Evolutionary conservation across 768 basidiomycete species (phyloP), one percentile per base, ranked within the genome.

Genomic region (Phylloporus sp.): DNA sequence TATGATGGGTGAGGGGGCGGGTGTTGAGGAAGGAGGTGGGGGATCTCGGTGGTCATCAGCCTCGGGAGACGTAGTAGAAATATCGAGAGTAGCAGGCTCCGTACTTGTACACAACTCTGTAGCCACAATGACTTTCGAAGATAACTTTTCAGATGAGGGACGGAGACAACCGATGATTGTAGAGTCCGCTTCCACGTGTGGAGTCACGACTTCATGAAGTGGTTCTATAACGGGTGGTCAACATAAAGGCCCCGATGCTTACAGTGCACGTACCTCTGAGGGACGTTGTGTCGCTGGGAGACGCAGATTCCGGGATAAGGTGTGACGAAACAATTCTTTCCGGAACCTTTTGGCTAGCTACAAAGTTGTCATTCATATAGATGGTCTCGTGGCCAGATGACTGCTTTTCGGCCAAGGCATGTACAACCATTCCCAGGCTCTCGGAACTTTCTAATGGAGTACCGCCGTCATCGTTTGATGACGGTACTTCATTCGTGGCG

Each of bases 321-420:
- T 51, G 50, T 26, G 51, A 38, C 20, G 54, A 48, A 24, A 43
- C 23, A 33, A 54, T 46, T 37, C 26, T 55, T 38, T 59, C 53
- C 21, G 38, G 34, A 50, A 39, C 45, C 34, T 38, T 51, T 43
- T 49, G 52, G 24, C 36, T 49, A 23, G 44, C 38, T 38, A 52
- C 40, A 28, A 46, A 38, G 43, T 49, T 55, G 20, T 54, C 57
- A 48, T 55, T 53, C 50, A 56, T 53, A 42, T 58, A 52, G 24
- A 44, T 44, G 28, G 51, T 52, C 53, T 59, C 55, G 50, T 64
- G 64, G 55, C 46, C 37, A 28, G 55, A 53, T 23, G 48, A 54
- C 36, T 53, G 51, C 23, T 49, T 44, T 49, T 52, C 43, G 46
- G 48, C 45, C 27, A 47, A 48, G 41, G 39, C 29, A 50, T 45